Conservation (phyloP, 768 basidiomycete genomes). For the Suillus luteus region DNA sequence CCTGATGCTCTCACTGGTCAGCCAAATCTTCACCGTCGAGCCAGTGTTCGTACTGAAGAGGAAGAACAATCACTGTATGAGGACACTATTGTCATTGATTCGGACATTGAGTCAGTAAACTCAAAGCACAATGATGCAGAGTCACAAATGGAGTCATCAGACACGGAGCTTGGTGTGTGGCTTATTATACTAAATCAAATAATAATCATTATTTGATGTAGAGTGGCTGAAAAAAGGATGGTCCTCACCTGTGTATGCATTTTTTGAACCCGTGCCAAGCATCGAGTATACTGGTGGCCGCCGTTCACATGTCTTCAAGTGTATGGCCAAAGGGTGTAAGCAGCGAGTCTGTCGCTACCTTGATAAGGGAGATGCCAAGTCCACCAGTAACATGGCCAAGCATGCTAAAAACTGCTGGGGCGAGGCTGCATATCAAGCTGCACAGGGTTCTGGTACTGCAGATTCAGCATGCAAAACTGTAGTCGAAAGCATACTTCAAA, state of each 20-base stretch:
- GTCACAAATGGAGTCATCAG: too few relatives aligned
- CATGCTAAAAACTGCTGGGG: constrained; percentile 36
- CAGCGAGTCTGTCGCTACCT: constrained; percentile 20
- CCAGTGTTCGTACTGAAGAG: constrained; percentile 1
- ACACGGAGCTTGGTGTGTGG: too few relatives aligned
- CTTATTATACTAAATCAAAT: too few relatives aligned
- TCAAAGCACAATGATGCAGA: not conserved
- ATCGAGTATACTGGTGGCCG: constrained; percentile 24
- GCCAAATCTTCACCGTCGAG: not conserved
- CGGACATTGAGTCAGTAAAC: not conserved
- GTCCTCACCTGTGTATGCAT: constrained; percentile 32
- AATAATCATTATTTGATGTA: too few relatives aligned
- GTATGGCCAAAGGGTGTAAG: constrained; percentile 23
- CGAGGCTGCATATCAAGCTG: not conserved
- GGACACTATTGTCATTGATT: not conserved
- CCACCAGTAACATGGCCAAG: constrained; percentile 33
- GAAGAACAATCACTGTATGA: not conserved
- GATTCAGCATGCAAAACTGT: not conserved
- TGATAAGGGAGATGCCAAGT: constrained; percentile 26
- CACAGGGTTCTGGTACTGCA: not conserved
- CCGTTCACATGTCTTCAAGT: constrained; percentile 27
- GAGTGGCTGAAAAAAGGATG: constrained; percentile 22
- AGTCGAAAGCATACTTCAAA: not conserved
- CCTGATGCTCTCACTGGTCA: not conserved
- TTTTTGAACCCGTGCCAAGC: constrained; percentile 21